Conservation (phyloP, 2,329 filamentous ascomycete genomes). For the Fusarium transvaalense region DNA sequence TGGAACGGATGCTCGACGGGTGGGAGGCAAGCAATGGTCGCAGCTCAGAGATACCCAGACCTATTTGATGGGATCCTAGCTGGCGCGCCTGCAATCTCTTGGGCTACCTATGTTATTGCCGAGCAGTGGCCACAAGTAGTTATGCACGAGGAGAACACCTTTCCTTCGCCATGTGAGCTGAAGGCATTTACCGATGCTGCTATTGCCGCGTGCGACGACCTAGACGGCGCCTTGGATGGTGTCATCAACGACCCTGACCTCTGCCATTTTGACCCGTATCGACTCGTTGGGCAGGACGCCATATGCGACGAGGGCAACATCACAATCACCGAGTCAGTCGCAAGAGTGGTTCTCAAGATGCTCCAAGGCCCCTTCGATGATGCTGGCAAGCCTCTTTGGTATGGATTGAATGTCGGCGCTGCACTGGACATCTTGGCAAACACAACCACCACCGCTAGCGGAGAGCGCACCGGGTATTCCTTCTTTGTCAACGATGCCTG, state of each 20-base stretch:
- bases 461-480: no score
- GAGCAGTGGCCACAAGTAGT: background rate
- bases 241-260: conserved; percentile 35
- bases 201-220: conserved; percentile 31
- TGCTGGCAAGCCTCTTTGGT: no score
- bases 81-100: background rate
- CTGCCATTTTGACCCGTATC: background rate
- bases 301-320: no score
- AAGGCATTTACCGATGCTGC: conserved; percentile 10
- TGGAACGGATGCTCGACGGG: conserved; percentile 4
- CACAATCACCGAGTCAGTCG: no score
- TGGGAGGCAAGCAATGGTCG: background rate
- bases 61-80: background rate
- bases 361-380: no score
- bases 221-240: conserved; percentile 44
- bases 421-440: no score
- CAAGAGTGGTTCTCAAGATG: no score
- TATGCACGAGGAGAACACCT: conserved; percentile 13
- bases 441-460: no score
- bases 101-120: background rate
- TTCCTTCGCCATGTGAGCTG: conserved; percentile 27
- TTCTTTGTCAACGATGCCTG: no score
- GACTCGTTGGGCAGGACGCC: no score
- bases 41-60: conserved; percentile 5
- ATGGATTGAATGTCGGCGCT: no score